Conservation (phyloP, 1,284 basidiomycete species). For the Anthracocystis setariae region DNA sequence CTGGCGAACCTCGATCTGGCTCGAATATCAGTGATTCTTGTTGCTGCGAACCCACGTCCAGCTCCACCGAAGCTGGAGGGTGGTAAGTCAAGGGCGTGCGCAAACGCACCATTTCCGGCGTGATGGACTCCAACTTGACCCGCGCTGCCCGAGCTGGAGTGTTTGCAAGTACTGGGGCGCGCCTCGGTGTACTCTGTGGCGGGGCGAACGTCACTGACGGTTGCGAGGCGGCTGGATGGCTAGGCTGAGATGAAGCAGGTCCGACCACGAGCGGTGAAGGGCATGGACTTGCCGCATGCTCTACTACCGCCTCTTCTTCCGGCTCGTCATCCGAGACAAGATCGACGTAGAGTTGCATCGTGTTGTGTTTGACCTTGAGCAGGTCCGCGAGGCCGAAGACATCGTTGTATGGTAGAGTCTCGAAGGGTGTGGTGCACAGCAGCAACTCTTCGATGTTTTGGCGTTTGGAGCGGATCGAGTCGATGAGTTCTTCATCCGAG, state of each 20-base stretch:
- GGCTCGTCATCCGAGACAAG: constrained; percentile 37
- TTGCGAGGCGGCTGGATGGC: not conserved
- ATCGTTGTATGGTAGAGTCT: constrained; percentile 45
- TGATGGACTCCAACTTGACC: constrained; percentile 4
- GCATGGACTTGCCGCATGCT: not conserved
- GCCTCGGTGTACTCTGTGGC: not conserved
- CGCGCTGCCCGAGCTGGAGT: not conserved
- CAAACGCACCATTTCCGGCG: not conserved
- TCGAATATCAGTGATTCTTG: not conserved
- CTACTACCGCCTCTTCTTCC: not conserved
- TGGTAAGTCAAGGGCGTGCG: not conserved
- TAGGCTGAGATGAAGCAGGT: constrained; percentile 7
- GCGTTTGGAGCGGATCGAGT: constrained; percentile 27
- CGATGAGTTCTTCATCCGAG: constrained; percentile 39
- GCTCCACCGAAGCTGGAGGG: not conserved
- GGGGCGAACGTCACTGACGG: constrained; percentile 1
- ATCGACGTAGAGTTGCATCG: constrained; percentile 31
- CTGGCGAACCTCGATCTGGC: too few species aligned
- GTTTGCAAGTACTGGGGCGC: not conserved
- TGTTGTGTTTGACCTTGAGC: constrained; percentile 24
- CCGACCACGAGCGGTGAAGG: constrained; percentile 17
- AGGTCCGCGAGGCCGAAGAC: constrained; percentile 39
- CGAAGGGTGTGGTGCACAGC: constrained; percentile 35
- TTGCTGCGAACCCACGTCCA: not conserved
- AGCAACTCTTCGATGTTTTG: constrained; percentile 45